A percentile compares a stretch with the other conserved stretches of the same genome.
Evolutionary conservation across 2,329 filamentous ascomycete species (phyloP).

Genomic region (Cladophialophora yegresii): DNA sequence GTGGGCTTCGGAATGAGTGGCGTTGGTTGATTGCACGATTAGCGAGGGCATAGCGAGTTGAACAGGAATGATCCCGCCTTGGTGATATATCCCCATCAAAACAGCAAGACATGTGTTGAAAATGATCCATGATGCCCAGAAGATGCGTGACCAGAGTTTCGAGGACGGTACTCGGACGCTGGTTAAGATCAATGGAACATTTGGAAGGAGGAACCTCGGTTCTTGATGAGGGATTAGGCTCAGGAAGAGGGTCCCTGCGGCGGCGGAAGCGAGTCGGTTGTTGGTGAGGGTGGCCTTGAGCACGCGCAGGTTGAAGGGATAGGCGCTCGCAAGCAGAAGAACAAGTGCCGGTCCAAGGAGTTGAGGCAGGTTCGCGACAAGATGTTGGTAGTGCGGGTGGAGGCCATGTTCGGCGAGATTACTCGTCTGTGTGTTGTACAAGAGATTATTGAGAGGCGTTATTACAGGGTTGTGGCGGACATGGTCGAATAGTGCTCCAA

Average conservation of each 20-base stretch:
- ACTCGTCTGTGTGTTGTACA: slow-evolving; percentile 69
- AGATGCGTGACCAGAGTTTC: slow-evolving; percentile 41
- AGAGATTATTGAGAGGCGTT: slow-evolving; percentile 75
- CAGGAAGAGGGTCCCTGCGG: slow-evolving; percentile 49
- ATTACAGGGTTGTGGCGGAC: slow-evolving; percentile 67
- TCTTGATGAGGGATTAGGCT: slow-evolving; percentile 56
- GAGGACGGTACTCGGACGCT: slow-evolving; percentile 47
- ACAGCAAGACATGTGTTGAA: slow-evolving; percentile 54
- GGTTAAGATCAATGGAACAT: slow-evolving; percentile 54
- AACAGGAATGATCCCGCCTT: slow-evolving; percentile 55
- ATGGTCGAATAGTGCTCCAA: slow-evolving; percentile 49
- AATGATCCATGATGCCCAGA: slow-evolving; percentile 50
- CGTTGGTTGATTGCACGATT: slow-evolving; percentile 34
- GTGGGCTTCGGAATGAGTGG: slow-evolving; percentile 23
- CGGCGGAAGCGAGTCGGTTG: slow-evolving; percentile 46
- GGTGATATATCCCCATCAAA: slow-evolving; percentile 57
- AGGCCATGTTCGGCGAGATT: slow-evolving; percentile 76
- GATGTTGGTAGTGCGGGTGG: slow-evolving; percentile 76
- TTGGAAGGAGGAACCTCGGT: slow-evolving; percentile 55
- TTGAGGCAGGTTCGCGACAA: slow-evolving; percentile 69
- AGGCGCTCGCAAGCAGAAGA: slow-evolving; percentile 55
- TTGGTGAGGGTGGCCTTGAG: slow-evolving; percentile 38
- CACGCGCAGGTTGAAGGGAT: slow-evolving; percentile 38
- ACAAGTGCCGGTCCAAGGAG: slow-evolving; percentile 70
- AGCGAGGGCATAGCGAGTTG: slow-evolving; percentile 50